These are phyloP conservation scores for Pseudocohnilembus persalinus DNA, from an alignment of 169 alveolate genomes.

Conservation along the genomic window DNA sequence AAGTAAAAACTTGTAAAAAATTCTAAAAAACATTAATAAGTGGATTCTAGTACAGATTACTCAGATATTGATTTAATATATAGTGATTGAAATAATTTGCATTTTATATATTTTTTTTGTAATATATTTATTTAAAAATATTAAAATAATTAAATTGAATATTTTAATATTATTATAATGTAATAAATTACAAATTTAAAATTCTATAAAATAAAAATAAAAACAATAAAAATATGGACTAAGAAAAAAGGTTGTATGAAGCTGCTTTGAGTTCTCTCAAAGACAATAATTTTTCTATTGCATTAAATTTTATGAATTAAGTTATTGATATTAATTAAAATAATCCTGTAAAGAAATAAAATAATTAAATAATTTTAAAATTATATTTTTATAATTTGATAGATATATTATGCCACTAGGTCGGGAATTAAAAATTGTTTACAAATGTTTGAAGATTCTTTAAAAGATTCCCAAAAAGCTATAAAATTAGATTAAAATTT, in stretches of 20 bases:
- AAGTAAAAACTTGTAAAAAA: no score
- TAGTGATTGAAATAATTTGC: no score
- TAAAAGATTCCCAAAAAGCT: background rate
- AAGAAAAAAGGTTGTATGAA: background rate
- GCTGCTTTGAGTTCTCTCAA: background rate
- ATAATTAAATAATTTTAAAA: no score
- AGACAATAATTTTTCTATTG: background rate
- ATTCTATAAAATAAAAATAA: no score
- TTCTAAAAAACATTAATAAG: no score
- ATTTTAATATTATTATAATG: no score
- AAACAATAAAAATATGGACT: background rate
- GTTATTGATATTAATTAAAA: no score
- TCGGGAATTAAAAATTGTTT: background rate
- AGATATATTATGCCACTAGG: background rate
- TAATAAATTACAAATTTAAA: no score
- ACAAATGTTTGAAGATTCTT: background rate
- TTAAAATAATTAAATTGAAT: background rate
- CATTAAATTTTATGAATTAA: background rate
- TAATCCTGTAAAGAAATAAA: background rate
- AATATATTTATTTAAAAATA: no score
- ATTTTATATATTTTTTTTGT: background rate
- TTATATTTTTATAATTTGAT: no score
- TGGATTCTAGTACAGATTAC: no score
- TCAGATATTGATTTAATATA: no score
- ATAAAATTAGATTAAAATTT: background rate